Evolutionary conservation across 768 basidiomycete genomes (phyloP).

Genomic region (Dendrothele bispora): DNA sequence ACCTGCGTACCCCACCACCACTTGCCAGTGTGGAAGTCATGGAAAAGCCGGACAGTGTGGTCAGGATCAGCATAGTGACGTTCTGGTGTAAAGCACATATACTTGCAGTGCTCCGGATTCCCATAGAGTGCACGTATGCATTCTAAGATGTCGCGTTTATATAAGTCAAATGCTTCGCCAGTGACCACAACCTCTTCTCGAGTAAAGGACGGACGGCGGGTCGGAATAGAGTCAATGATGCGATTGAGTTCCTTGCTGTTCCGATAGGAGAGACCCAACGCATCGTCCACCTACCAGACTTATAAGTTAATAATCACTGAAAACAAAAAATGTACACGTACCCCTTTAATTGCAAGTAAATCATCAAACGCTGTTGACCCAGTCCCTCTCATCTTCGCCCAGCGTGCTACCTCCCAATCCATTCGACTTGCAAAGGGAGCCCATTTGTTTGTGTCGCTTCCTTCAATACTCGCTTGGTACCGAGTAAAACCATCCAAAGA

Average conservation of each 20-base stretch:
- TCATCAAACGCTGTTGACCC: constrained; percentile 16
- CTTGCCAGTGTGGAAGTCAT: no score
- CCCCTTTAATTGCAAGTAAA: constrained; percentile 27
- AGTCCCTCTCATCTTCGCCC: constrained; percentile 27
- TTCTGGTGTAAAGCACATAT: no score
- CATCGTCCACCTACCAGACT: constrained; percentile 16
- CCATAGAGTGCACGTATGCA: no score
- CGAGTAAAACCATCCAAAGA: not conserved
- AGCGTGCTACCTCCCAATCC: constrained; percentile 18
- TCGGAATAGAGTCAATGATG: no score
- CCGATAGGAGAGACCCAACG: constrained; percentile 31
- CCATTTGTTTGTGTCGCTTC: constrained; percentile 1
- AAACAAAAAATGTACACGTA: constrained; percentile 12
- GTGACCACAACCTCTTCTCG: no score
- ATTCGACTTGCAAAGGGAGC: constrained; percentile 21
- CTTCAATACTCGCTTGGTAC: not conserved
- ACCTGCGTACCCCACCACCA: no score
- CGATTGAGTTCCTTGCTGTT: constrained; percentile 31
- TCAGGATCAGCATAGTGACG: no score
- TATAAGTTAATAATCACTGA: not conserved
- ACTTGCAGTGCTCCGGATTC: no score
- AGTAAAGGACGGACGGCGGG: no score
- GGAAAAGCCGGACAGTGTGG: no score
- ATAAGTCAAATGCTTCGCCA: no score
- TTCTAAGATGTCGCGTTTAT: no score